Evolutionary conservation across 352 stramenopile genomes (phyloP), one percentile per base, ranked within the genome.

Genomic region (Globisporangium mamillatum): DNA sequence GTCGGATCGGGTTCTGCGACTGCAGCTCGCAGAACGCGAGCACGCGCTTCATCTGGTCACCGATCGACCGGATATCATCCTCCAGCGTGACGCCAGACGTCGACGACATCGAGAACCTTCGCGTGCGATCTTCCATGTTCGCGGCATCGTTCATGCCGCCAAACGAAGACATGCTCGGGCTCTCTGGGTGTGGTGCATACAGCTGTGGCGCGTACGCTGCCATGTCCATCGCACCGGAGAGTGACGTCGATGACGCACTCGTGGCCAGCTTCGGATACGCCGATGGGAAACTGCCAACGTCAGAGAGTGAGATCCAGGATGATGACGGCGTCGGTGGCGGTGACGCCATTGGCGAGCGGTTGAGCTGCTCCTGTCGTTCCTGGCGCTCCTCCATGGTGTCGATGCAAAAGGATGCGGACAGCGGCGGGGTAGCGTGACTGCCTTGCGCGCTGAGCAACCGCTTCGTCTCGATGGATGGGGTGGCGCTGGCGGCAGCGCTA

Each of bases 31-130:
- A 93, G 66, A 93, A 94, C 46, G 80, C 82, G 56, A 94, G 66
- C 55, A 96, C 79, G 52, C 87, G 86, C 73, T 91, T 81, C 81
- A 94, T 90, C 73, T 92, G 85, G 61, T 92, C 82, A 44, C 85
- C 82, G 55, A 94, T 93, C 27, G 81, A 72, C 63, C 79, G 80
- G 68, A 96, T 82, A 68, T 96, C 86, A 44, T 93, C 82, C 66
- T 93, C 81, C 18, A 94, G 68, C 54, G 84, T 73, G 65, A 87
- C 75, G 58, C 75, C 73, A 24, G 67, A 71, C 9, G 75, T 75
- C 18, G 81, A 88, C 36, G 80, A 75, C 62, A 83, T 78, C 50
- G 82, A 92, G 32, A 81, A 64, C 14, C 79, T 63, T 4, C 77
- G 73, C 25, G 68, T 25, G 24, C 71, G 64, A 38, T 68, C 61